phyloP scores from a whole-genome alignment of 2,329 filamentous ascomycete species.

The Dendrostoma leiphaemia region DNA sequence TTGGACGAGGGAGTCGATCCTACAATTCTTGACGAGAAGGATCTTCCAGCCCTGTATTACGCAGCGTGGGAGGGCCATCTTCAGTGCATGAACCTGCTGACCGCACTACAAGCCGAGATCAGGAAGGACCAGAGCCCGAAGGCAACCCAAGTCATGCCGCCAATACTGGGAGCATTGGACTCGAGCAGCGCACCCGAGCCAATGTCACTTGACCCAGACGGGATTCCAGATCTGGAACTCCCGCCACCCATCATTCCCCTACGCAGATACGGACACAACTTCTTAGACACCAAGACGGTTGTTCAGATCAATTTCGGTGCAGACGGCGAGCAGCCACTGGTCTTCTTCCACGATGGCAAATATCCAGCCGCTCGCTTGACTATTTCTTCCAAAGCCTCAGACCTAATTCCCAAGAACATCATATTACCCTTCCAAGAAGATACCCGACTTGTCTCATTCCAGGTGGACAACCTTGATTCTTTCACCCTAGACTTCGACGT shows the following conservation, averaged over 20 bases:
- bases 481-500: slow-evolving; percentile 98
- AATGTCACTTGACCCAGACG: slow-evolving; percentile 75
- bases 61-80: slow-evolving; percentile 97
- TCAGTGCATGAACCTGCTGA: slow-evolving; percentile 87
- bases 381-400: slow-evolving; percentile 93
- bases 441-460: slow-evolving; percentile 88
- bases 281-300: slow-evolving; percentile 95
- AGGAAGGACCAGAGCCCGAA: slow-evolving; percentile 35
- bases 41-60: slow-evolving; percentile 93
- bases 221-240: slow-evolving; percentile 86
- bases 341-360: slow-evolving; percentile 97
- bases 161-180: slow-evolving; percentile 38
- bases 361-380: slow-evolving; percentile 93
- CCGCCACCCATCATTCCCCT: slow-evolving; percentile 95
- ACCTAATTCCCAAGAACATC: slow-evolving; percentile 94
- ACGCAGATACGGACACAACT: slow-evolving; percentile 94
- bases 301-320: slow-evolving; percentile 89
- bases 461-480: slow-evolving; percentile 87
- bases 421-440: slow-evolving; percentile 96
- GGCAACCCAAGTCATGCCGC: slow-evolving; percentile 34
- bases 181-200: slow-evolving; percentile 52
- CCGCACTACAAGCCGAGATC: slow-evolving; percentile 25
- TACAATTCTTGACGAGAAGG: slow-evolving; percentile 85
- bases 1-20: slow-evolving; percentile 77
- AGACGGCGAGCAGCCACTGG: slow-evolving; percentile 69